Base-by-base conservation (phyloP, 2,329 filamentous ascomycete genomes). In the Knufia petricola region DNA sequence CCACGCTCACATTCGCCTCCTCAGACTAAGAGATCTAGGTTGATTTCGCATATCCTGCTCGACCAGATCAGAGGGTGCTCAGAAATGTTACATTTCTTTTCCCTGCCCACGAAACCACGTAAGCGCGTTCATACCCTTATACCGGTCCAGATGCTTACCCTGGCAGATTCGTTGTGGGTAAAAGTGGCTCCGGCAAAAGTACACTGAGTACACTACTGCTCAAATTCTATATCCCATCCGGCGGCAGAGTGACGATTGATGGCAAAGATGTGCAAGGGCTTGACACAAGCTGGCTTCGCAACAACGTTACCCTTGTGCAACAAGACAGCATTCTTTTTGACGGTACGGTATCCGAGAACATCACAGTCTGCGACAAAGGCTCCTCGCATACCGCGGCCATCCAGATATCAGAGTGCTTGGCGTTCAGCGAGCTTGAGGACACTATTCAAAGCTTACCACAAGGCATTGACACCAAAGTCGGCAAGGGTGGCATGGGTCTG, bases 171-270 rank as follows among this genome's bases (percentile, higher is more conserved):
- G 72, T 96, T 1, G 78, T 95, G 43, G 92, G 90, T 0, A 77
- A 76, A 58, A 95, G 87, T 59, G 92, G 92, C 0, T 95, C 87
- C 1, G 90, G 90, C 0, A 96, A 96, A 64, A 95, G 87, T 57
- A 96, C 90, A 0, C 61, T 96, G 1, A 82, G 84, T 1, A 87
- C 87, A 60, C 72, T 96, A 0, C 72, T 96, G 0, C 73, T 88
- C 44, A 78, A 82, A 10, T 85, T 94, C 57, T 95, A 95, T 60
- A 70, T 77, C 4, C 78, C 85, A 0, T 64, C 68, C 0, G 68
- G 68, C 0, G 90, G 89, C 0, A 64, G 76, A 0, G 81, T 95
- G 13, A 62, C 74, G 0, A 68, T 96, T 8, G 87, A 94, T 59
- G 80, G 77, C 0, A 62, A 74, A 1, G 67, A 77, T 0, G 67